Conservation (phyloP, 441 rosid species). For the Eugenia klotzschiana region DNA sequence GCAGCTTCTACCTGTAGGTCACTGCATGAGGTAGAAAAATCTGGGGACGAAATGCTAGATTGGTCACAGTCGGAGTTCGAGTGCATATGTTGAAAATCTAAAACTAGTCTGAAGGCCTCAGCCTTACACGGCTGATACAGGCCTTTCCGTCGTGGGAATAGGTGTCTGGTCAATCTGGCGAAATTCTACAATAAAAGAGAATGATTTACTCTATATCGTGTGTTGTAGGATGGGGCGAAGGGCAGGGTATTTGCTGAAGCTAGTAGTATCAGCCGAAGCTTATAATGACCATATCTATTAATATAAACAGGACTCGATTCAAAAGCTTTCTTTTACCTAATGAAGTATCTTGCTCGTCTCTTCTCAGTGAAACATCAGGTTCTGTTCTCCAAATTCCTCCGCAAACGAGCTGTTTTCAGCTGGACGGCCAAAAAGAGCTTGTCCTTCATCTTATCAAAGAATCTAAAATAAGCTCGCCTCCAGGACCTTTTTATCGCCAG, state of each 20-base stretch:
- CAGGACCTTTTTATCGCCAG: neutral
- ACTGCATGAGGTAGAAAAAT: neutral
- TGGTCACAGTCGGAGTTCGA: neutral
- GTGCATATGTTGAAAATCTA: neutral
- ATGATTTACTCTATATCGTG: neutral
- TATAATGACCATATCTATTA: neutral
- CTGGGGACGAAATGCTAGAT: neutral
- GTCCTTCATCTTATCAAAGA: neutral
- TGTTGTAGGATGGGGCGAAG: neutral
- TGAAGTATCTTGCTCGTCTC: neutral
- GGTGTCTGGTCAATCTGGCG: neutral
- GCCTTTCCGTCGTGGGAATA: neutral
- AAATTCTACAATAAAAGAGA: neutral
- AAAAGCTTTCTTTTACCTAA: neutral
- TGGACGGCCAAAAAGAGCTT: neutral
- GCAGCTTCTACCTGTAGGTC: neutral
- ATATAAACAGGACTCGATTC: neutral
- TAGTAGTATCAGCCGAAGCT: neutral
- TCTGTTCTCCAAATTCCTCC: neutral
- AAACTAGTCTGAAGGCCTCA: neutral
- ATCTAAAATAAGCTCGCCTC: conserved; percentile 1
- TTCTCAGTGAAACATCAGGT: neutral
- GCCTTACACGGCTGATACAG: neutral
- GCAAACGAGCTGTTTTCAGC: neutral
- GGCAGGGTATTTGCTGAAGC: neutral